A percentile compares a stretch with the other conserved stretches of the same genome.
Conservation (phyloP, 1,284 basidiomycete genomes). For the Tetrapyrgos nigripes region DNA sequence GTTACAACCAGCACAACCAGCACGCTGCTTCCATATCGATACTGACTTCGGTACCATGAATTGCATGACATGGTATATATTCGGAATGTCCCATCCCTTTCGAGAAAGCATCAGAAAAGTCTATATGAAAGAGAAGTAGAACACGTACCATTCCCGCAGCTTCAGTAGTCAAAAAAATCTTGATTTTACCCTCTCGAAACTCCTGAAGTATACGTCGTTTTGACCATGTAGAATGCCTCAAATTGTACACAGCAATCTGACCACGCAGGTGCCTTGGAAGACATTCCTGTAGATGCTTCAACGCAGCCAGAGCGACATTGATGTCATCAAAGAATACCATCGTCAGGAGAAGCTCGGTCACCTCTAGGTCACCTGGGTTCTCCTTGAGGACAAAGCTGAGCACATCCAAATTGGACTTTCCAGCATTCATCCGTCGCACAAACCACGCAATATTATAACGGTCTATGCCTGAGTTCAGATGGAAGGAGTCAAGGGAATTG, state of each 20-base stretch:
- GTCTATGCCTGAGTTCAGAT: conserved; percentile 25
- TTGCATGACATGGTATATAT: conserved; percentile 37
- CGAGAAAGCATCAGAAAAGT: neutral
- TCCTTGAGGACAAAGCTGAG: conserved; percentile 9
- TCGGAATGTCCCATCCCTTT: conserved; percentile 30
- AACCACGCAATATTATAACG: conserved; percentile 22
- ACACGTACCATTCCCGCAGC: conserved; percentile 39
- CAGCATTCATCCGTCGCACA: conserved; percentile 11
- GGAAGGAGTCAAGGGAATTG: conserved; percentile 1
- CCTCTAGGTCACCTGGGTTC: conserved; percentile 49
- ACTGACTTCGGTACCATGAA: conserved; percentile 35
- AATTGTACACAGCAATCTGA: no score
- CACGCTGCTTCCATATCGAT: conserved; percentile 36
- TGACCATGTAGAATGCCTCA: neutral
- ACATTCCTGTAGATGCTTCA: conserved; percentile 29
- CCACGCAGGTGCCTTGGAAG: no score
- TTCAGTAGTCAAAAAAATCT: conserved; percentile 37
- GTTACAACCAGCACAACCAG: conserved; percentile 35
- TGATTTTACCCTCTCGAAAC: conserved; percentile 28
- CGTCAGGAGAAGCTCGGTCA: conserved; percentile 59
- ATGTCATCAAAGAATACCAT: conserved; percentile 21
- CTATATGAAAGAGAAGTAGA: neutral
- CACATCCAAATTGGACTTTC: conserved; percentile 7
- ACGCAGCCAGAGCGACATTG: conserved; percentile 3
- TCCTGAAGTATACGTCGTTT: conserved; percentile 28